Conservation (phyloP, 495 filamentous ascomycete species). For the Thozetella sp. region DNA sequence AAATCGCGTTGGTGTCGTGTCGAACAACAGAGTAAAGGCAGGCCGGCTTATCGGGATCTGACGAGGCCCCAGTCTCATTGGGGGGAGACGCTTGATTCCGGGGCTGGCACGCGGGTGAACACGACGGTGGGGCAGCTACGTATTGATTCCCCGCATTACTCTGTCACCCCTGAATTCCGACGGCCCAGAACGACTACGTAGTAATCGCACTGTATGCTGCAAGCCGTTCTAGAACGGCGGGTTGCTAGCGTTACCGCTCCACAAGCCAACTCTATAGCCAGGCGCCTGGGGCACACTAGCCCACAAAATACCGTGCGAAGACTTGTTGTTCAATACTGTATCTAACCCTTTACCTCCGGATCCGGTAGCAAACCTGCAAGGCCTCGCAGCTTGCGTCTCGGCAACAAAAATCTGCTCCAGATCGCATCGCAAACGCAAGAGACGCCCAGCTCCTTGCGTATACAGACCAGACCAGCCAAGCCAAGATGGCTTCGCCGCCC, state of each 20-base stretch:
- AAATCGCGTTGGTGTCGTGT: not conserved
- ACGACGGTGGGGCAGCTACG: not conserved
- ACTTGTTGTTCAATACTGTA: no score
- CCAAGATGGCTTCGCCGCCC: constrained; percentile 42
- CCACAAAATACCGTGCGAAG: no score
- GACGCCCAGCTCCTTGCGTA: not conserved
- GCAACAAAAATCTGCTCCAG: no score
- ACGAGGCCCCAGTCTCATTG: not conserved
- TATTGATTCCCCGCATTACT: not conserved
- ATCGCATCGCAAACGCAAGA: no score
- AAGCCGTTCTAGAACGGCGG: no score
- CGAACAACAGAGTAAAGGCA: not conserved
- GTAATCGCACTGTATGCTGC: no score
- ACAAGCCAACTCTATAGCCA: no score
- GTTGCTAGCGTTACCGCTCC: no score
- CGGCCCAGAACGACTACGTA: not conserved
- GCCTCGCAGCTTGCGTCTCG: no score
- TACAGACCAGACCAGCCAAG: not conserved
- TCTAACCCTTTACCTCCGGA: no score
- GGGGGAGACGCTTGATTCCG: not conserved
- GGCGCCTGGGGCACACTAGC: no score
- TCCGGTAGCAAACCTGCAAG: no score
- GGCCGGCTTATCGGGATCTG: not conserved
- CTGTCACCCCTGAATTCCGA: not conserved
- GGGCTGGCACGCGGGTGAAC: not conserved